A percentile compares a stretch with the other conserved stretches of the same genome.
Conservation (phyloP, 345 rosid genomes). For the Garcia nutans region DNA sequence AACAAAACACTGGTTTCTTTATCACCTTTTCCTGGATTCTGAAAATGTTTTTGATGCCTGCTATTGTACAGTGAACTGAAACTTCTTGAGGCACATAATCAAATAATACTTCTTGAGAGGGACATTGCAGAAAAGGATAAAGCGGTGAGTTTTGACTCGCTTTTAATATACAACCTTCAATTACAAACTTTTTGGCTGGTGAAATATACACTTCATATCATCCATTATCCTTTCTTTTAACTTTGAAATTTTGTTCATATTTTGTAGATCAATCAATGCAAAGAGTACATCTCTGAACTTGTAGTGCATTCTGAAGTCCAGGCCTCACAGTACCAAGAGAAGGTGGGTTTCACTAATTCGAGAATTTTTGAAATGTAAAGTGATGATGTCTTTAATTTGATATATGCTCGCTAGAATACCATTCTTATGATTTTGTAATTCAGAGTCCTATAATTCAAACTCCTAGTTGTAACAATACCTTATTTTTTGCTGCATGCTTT, state of each 20-base stretch:
- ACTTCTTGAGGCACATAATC: slow-evolving; percentile 50
- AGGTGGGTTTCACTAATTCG: slow-evolving; percentile 45
- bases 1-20: slow-evolving; percentile 16
- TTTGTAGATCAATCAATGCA: slow-evolving; percentile 65
- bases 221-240: slow-evolving; percentile 7
- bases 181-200: slow-evolving; percentile 2
- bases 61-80: slow-evolving; percentile 40
- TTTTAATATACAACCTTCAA: slow-evolving; percentile 8
- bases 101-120: slow-evolving; percentile 48
- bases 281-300: slow-evolving; percentile 75
- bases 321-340: slow-evolving; percentile 74
- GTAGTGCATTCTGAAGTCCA: slow-evolving; percentile 91
- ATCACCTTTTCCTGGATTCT: slow-evolving; percentile 12
- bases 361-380: slow-evolving; percentile 1
- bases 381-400: background rate
- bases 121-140: slow-evolving; percentile 56
- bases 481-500: background rate
- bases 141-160: slow-evolving; percentile 51
- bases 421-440: background rate
- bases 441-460: background rate
- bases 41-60: slow-evolving; percentile 30
- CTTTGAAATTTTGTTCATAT: slow-evolving; percentile 20
- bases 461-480: too few species aligned
- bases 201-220: background rate
- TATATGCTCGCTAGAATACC: background rate